Percentiles rank a stretch among this genome's conserved stretches.
Conservation (phyloP, 1,284 basidiomycete species). For the Microbotryum intermedium region DNA sequence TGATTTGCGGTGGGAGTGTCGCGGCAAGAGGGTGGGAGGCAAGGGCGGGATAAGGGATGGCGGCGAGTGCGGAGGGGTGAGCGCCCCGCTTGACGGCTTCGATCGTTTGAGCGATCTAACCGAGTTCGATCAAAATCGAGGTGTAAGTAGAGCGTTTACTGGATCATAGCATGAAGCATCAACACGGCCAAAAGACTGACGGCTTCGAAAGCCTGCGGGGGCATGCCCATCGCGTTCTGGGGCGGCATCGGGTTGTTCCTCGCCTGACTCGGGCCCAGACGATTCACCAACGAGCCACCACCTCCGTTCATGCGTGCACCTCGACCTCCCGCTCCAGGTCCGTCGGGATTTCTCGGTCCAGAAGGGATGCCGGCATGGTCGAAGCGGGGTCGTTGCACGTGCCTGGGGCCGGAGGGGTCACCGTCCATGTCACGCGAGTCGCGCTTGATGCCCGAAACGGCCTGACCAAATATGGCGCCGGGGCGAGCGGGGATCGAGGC, state of each 20-base stretch:
- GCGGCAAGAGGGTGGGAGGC: slow-evolving; percentile 18
- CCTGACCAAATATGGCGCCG: slow-evolving; percentile 27
- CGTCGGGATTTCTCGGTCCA: slow-evolving; percentile 3
- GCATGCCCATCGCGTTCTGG: slow-evolving; percentile 18
- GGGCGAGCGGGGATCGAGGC: too few relatives aligned
- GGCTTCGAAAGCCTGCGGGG: slow-evolving; percentile 23
- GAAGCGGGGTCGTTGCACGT: slow-evolving; percentile 10
- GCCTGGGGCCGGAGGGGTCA: neutral
- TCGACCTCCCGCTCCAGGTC: neutral
- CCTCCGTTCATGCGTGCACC: neutral
- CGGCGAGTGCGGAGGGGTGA: slow-evolving; percentile 22
- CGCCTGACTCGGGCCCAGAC: slow-evolving; percentile 18
- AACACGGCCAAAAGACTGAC: neutral
- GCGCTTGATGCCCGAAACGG: slow-evolving; percentile 31
- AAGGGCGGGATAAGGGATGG: slow-evolving; percentile 22
- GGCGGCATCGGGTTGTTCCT: slow-evolving; percentile 16
- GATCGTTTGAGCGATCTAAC: slow-evolving; percentile 25
- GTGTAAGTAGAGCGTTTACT: neutral
- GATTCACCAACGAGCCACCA: slow-evolving; percentile 26
- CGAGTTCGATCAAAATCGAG: too few relatives aligned
- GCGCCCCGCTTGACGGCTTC: slow-evolving; percentile 23
- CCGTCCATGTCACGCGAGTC: slow-evolving; percentile 16
- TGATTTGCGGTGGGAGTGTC: slow-evolving; percentile 18
- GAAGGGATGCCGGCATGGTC: slow-evolving; percentile 5
- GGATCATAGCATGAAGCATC: neutral